Percentiles rank a stretch among this genome's conserved stretches.
phyloP scores from a whole-genome alignment of 2,329 filamentous ascomycete genomes.

The Diaporthe citriasiana region DNA sequence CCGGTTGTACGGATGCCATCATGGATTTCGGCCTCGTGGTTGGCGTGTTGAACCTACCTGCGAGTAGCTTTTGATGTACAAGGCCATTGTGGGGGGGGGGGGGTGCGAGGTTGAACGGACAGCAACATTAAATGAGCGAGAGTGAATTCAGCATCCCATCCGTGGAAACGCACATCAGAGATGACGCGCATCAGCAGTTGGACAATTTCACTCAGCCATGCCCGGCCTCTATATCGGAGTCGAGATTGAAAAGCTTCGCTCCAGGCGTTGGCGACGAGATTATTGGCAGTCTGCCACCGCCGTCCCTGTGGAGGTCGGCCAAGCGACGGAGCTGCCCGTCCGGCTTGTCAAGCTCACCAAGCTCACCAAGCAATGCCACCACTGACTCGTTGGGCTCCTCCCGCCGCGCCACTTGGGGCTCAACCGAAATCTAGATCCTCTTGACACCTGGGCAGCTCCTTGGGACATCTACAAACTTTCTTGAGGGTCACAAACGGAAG shows the following conservation, averaged over 20 bases:
- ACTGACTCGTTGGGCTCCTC: slow-evolving; percentile 19
- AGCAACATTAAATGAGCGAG: not conserved
- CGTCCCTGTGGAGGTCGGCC: not conserved
- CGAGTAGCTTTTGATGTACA: not conserved
- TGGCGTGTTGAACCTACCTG: not conserved
- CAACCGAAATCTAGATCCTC: slow-evolving; percentile 6
- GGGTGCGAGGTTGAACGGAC: not conserved
- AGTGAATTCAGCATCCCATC: not conserved
- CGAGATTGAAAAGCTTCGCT: not conserved
- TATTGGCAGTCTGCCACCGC: too few species aligned
- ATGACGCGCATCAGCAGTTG: not conserved
- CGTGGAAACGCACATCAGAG: not conserved
- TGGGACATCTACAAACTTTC: not conserved
- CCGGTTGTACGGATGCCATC: not conserved
- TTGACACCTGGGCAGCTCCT: slow-evolving; percentile 9
- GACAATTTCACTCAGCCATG: too few species aligned
- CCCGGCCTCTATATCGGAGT: too few species aligned
- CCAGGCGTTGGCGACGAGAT: not conserved
- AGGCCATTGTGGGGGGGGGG: too few species aligned
- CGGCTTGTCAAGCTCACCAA: slow-evolving; percentile 1
- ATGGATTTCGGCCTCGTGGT: not conserved
- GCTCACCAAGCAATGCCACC: slow-evolving; percentile 32
- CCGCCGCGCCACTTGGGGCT: slow-evolving; percentile 23
- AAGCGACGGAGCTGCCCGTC: not conserved
- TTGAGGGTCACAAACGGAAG: not conserved